Evolutionary conservation across 345 rosid species (phyloP).

Genomic region (Hypericum androsaemum): DNA sequence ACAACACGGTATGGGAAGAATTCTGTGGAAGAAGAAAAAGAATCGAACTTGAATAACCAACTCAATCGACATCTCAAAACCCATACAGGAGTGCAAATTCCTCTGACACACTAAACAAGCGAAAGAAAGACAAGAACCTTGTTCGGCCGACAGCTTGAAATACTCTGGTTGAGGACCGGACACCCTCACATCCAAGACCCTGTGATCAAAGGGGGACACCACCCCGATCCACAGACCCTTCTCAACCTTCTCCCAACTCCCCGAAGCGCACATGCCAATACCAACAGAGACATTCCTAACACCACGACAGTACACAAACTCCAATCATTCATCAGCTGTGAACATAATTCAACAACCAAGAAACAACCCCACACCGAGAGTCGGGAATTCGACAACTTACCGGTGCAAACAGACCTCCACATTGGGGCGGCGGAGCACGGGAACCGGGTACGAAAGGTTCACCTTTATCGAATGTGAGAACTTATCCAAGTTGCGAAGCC

Average conservation of each 20-base stretch:
- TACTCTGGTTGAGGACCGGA: conserved; percentile 31
- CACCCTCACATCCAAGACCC: conserved; percentile 56
- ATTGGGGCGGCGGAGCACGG: conserved; percentile 26
- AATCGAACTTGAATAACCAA: conserved; percentile 6
- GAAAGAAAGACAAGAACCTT: conserved; percentile 31
- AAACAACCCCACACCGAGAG: no score
- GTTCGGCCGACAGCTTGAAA: conserved; percentile 48
- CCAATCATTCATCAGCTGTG: neutral
- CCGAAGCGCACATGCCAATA: conserved; percentile 65
- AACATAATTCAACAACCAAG: neutral
- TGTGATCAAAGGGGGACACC: conserved; percentile 87
- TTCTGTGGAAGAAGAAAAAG: conserved; percentile 37
- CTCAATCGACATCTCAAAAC: neutral
- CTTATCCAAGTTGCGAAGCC: conserved; percentile 50
- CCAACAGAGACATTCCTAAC: conserved; percentile 68
- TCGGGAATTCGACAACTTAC: conserved; percentile 29
- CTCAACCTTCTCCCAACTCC: conserved; percentile 66
- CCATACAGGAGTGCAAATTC: neutral
- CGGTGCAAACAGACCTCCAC: conserved; percentile 79
- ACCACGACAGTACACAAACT: neutral
- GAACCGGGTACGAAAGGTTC: conserved; percentile 30
- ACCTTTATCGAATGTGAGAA: conserved; percentile 58
- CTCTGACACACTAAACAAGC: neutral
- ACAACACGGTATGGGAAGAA: conserved; percentile 50
- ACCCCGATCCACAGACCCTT: conserved; percentile 67